Conservation (phyloP, 345 rosid genomes). For the Gossypium turneri region DNA sequence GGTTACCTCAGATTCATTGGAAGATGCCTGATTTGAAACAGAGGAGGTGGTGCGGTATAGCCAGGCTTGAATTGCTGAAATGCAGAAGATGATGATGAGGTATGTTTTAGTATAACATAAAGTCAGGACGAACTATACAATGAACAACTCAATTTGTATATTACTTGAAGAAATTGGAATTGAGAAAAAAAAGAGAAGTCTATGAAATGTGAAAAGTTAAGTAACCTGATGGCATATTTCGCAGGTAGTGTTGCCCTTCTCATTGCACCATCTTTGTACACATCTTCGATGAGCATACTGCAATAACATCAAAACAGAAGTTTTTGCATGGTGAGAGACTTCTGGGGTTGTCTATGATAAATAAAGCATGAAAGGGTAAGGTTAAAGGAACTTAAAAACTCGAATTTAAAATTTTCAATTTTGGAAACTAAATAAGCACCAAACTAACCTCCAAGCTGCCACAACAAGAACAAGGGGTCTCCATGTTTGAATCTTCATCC, state of each 20-base stretch:
- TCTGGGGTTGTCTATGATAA: not conserved
- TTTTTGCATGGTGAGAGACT: not conserved
- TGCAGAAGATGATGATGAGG: constrained; percentile 8
- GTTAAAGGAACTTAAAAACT: not conserved
- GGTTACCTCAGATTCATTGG: constrained; percentile 71
- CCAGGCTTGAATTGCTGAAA: constrained; percentile 81
- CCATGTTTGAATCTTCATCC: constrained; percentile 81
- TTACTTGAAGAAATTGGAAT: not conserved
- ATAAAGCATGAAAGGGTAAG: not conserved
- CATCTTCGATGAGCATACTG: constrained; percentile 91
- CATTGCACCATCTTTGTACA: constrained; percentile 91
- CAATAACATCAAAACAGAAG: constrained; percentile 3
- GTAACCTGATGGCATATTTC: constrained; percentile 86
- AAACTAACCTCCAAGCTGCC: constrained; percentile 85
- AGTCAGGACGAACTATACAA: not conserved
- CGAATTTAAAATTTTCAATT: not conserved
- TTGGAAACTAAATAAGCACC: not conserved
- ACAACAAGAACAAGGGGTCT: constrained; percentile 84
- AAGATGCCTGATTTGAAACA: constrained; percentile 63
- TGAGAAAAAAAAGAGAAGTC: not conserved
- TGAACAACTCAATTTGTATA: not conserved
- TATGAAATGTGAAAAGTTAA: not conserved
- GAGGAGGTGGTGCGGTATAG: constrained; percentile 76
- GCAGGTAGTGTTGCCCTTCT: constrained; percentile 80
- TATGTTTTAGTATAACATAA: not conserved